Conservation (phyloP, 441 rosid genomes). For the Macaranga tanarius region DNA sequence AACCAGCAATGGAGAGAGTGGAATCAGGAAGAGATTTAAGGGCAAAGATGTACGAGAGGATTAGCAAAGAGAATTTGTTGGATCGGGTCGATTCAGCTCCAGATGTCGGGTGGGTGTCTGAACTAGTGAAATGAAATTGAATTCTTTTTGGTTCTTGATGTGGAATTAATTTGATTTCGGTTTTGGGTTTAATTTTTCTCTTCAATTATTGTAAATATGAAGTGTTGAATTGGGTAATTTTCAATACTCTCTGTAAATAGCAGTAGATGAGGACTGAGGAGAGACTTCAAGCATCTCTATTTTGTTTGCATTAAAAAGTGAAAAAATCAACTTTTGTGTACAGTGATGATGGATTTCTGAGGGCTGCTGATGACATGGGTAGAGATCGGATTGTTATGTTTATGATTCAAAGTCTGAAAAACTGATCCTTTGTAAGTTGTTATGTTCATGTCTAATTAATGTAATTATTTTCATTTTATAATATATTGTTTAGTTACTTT, state of each 20-base stretch:
- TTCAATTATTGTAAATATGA: constrained; percentile 28
- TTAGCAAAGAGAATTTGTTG: constrained; percentile 57
- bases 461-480: constrained; percentile 15
- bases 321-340: constrained; percentile 12
- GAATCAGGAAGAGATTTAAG: constrained; percentile 74
- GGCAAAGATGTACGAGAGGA: constrained; percentile 53
- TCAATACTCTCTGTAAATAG: constrained; percentile 26
- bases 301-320: neutral
- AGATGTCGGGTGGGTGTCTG: constrained; percentile 84
- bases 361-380: constrained; percentile 34
- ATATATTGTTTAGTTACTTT: accelerated
- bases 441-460: constrained; percentile 14
- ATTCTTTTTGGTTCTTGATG: constrained; percentile 3
- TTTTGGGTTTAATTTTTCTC: constrained; percentile 17
- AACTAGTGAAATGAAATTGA: constrained; percentile 43
- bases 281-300: constrained; percentile 20
- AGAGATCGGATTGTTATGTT: constrained; percentile 20
- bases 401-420: too few species aligned
- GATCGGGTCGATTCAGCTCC: constrained; percentile 42
- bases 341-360: constrained; percentile 20
- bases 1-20: constrained; percentile 75
- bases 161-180: constrained; percentile 11
- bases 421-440: neutral
- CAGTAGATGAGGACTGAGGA: constrained; percentile 19
- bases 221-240: constrained; percentile 18